Evolutionary conservation across 2,329 filamentous ascomycete species (phyloP).

Genomic region (Cucurbitaria berberidis): DNA sequence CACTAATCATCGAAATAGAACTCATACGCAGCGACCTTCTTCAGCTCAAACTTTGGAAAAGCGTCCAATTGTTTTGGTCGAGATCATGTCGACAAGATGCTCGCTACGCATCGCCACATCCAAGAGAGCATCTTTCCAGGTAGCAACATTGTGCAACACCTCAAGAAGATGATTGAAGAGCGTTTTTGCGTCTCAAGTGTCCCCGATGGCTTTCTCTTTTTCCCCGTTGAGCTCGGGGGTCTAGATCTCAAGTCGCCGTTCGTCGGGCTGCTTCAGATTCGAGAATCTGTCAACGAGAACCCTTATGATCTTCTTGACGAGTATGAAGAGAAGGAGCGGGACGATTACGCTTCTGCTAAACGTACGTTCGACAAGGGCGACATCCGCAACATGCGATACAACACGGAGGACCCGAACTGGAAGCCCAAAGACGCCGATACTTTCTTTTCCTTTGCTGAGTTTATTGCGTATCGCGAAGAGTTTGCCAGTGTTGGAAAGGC

Average conservation of each 20-base stretch:
- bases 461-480: slow-evolving; percentile 27
- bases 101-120: slow-evolving; percentile 57
- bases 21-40: slow-evolving; percentile 59
- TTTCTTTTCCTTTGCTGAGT: slow-evolving; percentile 40
- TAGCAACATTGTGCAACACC: slow-evolving; percentile 40
- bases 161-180: slow-evolving; percentile 57
- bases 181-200: slow-evolving; percentile 59
- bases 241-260: slow-evolving; percentile 60
- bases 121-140: slow-evolving; percentile 56
- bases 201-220: slow-evolving; percentile 61
- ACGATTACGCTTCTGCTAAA: slow-evolving; percentile 44
- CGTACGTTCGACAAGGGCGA: slow-evolving; percentile 38
- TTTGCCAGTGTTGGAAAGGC: slow-evolving; percentile 13
- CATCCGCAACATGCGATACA: slow-evolving; percentile 3
- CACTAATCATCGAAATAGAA: slow-evolving; percentile 53
- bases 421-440: slow-evolving; percentile 20
- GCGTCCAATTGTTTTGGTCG: slow-evolving; percentile 60
- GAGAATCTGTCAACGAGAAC: slow-evolving; percentile 33
- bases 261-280: slow-evolving; percentile 55
- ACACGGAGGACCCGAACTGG: slow-evolving; percentile 14
- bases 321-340: slow-evolving; percentile 43
- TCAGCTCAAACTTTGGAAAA: slow-evolving; percentile 60
- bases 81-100: slow-evolving; percentile 60
- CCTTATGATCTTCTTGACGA: slow-evolving; percentile 54
- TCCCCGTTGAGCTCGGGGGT: slow-evolving; percentile 59